Evolutionary conservation across 345 rosid genomes (phyloP), one percentile per base, ranked within the genome.

Genomic region (Erucastrum elatum): DNA sequence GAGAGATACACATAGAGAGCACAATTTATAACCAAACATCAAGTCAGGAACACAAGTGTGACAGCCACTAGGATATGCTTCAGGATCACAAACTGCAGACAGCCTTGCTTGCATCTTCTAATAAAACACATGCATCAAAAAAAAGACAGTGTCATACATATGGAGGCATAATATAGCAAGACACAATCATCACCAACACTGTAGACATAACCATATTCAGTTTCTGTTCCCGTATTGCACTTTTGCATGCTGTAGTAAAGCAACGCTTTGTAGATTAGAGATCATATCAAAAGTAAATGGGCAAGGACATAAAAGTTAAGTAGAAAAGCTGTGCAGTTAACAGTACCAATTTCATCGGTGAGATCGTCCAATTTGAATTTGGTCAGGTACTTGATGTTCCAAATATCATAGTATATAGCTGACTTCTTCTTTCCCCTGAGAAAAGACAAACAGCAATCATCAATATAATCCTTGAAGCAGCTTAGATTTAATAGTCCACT

Each of bases 311-410:
- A 9, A 58, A 21, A 3, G 13, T 21, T 53, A 72, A 41, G 15
- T 68, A 39, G 80, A 17, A 58, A 60, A 58, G 68, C 0, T 70
- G 17, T 21, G 66, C 21, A 21, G 21, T 21, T 29, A 29, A 75
- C 26, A 78, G 65, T 89, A 94, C 98, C 97, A 10, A 85, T 92
- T 79, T 94, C 97, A 71, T 85, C 92, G 1, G 92, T 90, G 68
- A 92, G 97, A 87, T 92, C 92, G 27, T 94, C 98, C 98, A 97
- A 94, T 77, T 90, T 90, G 86, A 94, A 94, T 85, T 92, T 93
- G 74, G 90, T 93, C 74, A 95, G 83, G 86, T 95, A 95, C 76
- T 88, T 95, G 79, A 91, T 93, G 87, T 93, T 95, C 98, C 99
- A 92, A 64, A 89, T 84, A 80, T 95, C 98, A 75, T 88, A 93